Base-by-base conservation (phyloP, 1,284 basidiomycete species). In the Grifola frondosa region DNA sequence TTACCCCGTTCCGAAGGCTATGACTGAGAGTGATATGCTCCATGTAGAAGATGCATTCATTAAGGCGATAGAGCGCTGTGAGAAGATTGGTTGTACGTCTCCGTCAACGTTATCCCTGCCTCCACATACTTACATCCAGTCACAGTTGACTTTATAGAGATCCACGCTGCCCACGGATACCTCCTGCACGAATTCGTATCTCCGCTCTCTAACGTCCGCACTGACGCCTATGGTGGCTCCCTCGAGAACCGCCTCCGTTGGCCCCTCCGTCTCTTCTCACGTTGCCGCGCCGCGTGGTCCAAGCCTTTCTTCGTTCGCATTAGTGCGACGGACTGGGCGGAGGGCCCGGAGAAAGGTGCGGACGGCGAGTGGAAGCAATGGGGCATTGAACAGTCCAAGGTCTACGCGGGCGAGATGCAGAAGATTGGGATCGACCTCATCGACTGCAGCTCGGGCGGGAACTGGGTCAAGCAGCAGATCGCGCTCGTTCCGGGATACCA, bases 71-170 rank as follows among this genome's bases (percentile, higher is more conserved):
- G 71, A 79, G 38, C 75, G 90, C 17, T 75, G 71, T 62, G 75
- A 83, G 57, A 61, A 69, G 53, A 69, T 74, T 30, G 88, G 86
- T 21, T 89, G 81, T 83, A 62, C 53, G 78, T 53, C 6, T 37
- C 20, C 13, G n/a, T 19, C 22, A 7, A 12, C 10, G 39, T 24
- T n/a, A 40, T 51, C 23, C 42, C 23, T 32, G 11, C 28, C 1
- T 16, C 17, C 7, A 20, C 30, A 12, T 39, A 12, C 28, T 49
- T 20, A 37, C 22, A 15, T 26, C 8, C 11, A 10, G 17, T 1
- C 10, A n/a, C 49, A 81, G 79, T 81, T 60, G 90, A 95, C 64
- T 90, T 88, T 54, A 83, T 95, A 46, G 89, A 95, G 61, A 61
- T 91, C 16, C 88, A 91, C 62, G 77, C 70, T 17, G 77, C 81